A percentile compares a stretch with the other conserved stretches of the same genome.
phyloP scores from a whole-genome alignment of 192 early-diverging fungal species.

The Entophlyctis luteolus region DNA sequence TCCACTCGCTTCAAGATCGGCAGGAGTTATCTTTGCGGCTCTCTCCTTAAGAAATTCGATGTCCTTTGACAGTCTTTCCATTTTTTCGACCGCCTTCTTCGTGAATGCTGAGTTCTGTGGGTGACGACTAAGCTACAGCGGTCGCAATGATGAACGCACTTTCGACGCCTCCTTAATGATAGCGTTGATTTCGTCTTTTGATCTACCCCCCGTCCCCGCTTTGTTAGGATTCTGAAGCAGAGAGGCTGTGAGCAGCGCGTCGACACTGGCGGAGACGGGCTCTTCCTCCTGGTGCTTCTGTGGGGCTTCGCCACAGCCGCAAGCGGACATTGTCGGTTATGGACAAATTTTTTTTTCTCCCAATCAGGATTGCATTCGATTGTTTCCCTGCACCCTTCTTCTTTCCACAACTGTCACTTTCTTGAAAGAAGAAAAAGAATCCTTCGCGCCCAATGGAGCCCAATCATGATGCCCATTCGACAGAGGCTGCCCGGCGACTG shows the following conservation, averaged over 20 bases:
- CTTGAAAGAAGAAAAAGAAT: no score
- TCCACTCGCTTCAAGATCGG: constrained; percentile 37
- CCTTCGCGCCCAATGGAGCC: no score
- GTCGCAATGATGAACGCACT: constrained; percentile 23
- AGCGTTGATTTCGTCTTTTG: constrained; percentile 48
- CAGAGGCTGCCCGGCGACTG: no score
- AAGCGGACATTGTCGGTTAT: no score
- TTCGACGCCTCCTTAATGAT: constrained; percentile 62
- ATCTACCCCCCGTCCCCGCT: constrained; percentile 28
- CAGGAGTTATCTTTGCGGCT: constrained; percentile 33
- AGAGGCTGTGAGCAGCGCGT: not conserved
- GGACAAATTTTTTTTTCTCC: no score
- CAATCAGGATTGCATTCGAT: no score
- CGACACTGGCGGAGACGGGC: no score
- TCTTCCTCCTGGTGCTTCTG: no score
- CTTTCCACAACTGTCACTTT: no score
- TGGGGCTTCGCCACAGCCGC: no score
- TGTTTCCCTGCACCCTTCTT: no score
- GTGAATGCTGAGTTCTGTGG: constrained; percentile 6
- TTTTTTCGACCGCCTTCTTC: not conserved
- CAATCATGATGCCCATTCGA: no score
- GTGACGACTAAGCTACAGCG: not conserved
- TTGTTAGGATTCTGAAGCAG: constrained; percentile 25
- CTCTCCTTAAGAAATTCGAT: constrained; percentile 38
- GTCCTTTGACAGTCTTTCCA: not conserved